A percentile compares a stretch with the other conserved stretches of the same genome.
Conservation (phyloP, 768 basidiomycete genomes). For the Chalciporus chontae region DNA sequence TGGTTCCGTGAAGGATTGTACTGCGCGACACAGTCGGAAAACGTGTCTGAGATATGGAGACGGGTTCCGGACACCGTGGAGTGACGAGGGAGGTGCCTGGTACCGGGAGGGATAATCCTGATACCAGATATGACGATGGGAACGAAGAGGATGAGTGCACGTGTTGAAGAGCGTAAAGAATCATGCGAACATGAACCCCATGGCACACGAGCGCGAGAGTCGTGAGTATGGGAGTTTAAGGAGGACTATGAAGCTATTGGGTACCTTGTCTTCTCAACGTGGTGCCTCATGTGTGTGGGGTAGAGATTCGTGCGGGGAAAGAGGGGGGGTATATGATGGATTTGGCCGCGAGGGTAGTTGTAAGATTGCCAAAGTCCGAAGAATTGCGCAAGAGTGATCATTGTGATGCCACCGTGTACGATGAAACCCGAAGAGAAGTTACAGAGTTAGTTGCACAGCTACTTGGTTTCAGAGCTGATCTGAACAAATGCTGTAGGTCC, state of each 20-base stretch:
- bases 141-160: neutral
- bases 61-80: constrained; percentile 4
- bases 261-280: neutral
- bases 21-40: neutral
- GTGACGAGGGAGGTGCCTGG: neutral
- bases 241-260: neutral
- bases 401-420: neutral
- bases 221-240: neutral
- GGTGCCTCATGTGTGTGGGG: constrained; percentile 24
- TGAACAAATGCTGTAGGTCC: neutral
- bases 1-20: neutral
- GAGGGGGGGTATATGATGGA: constrained; percentile 7
- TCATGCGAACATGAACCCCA: neutral
- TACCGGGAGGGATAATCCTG: neutral
- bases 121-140: neutral
- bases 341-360: neutral
- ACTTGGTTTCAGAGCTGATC: neutral
- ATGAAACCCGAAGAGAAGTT: neutral
- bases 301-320: constrained; percentile 23
- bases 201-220: neutral
- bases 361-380: neutral
- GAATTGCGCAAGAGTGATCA: neutral
- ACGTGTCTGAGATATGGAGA: constrained; percentile 1
- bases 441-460: too few species aligned
- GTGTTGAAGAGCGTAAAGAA: neutral